Percentiles rank a stretch among this genome's conserved stretches.
These are phyloP conservation scores for Colletotrichum acutatum DNA, from an alignment of 2,329 filamentous ascomycete genomes.

Conservation along the genomic window DNA sequence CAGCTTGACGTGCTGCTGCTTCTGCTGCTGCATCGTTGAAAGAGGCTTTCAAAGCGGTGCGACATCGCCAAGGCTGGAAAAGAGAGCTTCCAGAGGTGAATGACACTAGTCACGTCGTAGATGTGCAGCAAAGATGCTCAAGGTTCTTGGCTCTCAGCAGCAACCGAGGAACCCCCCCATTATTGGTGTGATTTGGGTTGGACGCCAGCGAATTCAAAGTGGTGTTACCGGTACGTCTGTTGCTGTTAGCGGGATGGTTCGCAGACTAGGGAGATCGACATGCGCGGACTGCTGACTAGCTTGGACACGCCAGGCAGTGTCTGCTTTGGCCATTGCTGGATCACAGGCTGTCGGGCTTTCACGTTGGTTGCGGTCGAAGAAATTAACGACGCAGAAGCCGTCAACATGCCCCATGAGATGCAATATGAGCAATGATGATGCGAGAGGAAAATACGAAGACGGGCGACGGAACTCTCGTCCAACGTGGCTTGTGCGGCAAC, in stretches of 20 bases:
- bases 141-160: neutral
- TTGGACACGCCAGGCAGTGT: neutral
- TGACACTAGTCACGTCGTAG: slow-evolving; percentile 16
- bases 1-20: neutral
- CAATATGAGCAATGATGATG: neutral
- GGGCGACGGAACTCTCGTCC: neutral
- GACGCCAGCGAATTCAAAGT: neutral
- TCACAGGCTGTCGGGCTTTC: neutral
- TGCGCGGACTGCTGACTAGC: neutral
- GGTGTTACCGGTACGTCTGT: neutral
- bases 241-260: neutral
- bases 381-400: neutral
- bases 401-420: neutral
- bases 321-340: neutral
- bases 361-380: neutral
- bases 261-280: neutral
- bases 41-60: neutral
- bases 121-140: neutral
- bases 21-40: neutral
- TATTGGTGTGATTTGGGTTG: neutral
- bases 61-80: slow-evolving; percentile 23
- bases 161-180: neutral
- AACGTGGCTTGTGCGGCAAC: neutral
- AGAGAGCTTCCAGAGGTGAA: neutral
- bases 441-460: neutral